These are phyloP conservation scores for Sphagnum magellanicum DNA, from an alignment of 228 moss, liverwort and hornwort genomes.

Conservation along the genomic window DNA sequence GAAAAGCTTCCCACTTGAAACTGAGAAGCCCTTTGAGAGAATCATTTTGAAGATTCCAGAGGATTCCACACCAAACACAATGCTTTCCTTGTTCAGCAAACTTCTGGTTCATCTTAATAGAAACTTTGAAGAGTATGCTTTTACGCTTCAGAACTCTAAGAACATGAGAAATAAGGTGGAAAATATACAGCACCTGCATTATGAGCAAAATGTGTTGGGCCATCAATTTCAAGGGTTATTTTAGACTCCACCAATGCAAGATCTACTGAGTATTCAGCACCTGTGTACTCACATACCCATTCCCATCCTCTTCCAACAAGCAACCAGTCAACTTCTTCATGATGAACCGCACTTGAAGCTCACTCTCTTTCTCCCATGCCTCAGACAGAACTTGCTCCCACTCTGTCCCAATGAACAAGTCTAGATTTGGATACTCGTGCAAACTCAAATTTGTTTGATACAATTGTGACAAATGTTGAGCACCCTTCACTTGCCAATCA, in stretches of 20 bases:
- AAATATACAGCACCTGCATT: slow-evolving; percentile 40
- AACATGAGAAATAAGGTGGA: background rate
- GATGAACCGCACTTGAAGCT: slow-evolving; percentile 50
- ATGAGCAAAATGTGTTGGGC: slow-evolving; percentile 77
- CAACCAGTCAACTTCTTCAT: slow-evolving; percentile 72
- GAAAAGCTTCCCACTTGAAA: too few species aligned
- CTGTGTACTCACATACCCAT: slow-evolving; percentile 66
- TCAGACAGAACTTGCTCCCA: slow-evolving; percentile 31
- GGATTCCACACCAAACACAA: too few species aligned
- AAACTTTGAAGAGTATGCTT: too few species aligned
- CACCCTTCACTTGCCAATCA: slow-evolving; percentile 13
- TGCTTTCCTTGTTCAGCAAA: too few species aligned
- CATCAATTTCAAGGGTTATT: slow-evolving; percentile 80
- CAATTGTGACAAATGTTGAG: slow-evolving; percentile 64
- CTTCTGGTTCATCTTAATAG: too few species aligned
- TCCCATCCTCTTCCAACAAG: slow-evolving; percentile 62
- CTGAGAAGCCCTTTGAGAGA: too few species aligned
- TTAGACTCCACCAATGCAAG: slow-evolving; percentile 56
- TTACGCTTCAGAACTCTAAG: too few species aligned
- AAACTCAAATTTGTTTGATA: slow-evolving; percentile 62
- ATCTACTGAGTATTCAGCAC: slow-evolving; percentile 73
- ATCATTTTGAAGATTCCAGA: too few species aligned
- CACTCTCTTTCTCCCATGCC: slow-evolving; percentile 51
- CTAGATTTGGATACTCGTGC: slow-evolving; percentile 43
- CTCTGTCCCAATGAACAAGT: slow-evolving; percentile 15